These are phyloP conservation scores for Aspergillus carbonarius DNA, from an alignment of 2,329 filamentous ascomycete genomes.

Conservation along the genomic window DNA sequence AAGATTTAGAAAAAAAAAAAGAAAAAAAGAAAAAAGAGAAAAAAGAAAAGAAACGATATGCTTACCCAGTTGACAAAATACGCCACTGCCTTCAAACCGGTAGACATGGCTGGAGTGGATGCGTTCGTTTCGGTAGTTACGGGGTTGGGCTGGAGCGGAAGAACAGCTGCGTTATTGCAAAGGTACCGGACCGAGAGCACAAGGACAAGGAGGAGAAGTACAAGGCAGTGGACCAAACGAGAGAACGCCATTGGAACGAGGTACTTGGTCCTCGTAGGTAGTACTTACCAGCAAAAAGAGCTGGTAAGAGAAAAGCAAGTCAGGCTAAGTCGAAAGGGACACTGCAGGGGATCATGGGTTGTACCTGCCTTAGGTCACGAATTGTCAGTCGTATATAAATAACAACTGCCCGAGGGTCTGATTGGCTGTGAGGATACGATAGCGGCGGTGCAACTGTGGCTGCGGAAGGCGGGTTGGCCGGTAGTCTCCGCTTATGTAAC, in stretches of 20 bases:
- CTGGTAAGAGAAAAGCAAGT: background rate
- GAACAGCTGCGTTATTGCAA: conserved; percentile 11
- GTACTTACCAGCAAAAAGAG: background rate
- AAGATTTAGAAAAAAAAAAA: too few species aligned
- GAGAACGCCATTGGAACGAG: conserved; percentile 10
- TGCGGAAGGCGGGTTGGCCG: conserved; percentile 8
- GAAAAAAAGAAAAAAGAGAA: too few species aligned
- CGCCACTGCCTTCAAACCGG: conserved; percentile 37
- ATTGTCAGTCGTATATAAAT: conserved; percentile 16
- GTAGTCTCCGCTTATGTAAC: conserved; percentile 8
- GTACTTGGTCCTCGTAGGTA: background rate
- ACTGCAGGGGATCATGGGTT: conserved; percentile 26
- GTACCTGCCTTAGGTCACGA: conserved; percentile 20
- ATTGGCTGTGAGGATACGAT: conserved; percentile 13
- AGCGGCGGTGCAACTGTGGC: conserved; percentile 10
- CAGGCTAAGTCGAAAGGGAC: background rate
- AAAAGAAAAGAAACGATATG: too few species aligned
- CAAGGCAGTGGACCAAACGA: conserved; percentile 5
- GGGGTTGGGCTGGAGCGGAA: conserved; percentile 11
- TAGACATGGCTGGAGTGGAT: conserved; percentile 22
- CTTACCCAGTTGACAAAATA: conserved; percentile 49
- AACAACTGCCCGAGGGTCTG: conserved; percentile 20
- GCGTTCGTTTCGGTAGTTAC: conserved; percentile 11
- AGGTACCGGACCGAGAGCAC: conserved; percentile 15
- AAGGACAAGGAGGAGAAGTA: conserved; percentile 7